Evolutionary conservation across 2,329 filamentous ascomycete genomes (phyloP).

Genomic region (Aspergillus sp.): DNA sequence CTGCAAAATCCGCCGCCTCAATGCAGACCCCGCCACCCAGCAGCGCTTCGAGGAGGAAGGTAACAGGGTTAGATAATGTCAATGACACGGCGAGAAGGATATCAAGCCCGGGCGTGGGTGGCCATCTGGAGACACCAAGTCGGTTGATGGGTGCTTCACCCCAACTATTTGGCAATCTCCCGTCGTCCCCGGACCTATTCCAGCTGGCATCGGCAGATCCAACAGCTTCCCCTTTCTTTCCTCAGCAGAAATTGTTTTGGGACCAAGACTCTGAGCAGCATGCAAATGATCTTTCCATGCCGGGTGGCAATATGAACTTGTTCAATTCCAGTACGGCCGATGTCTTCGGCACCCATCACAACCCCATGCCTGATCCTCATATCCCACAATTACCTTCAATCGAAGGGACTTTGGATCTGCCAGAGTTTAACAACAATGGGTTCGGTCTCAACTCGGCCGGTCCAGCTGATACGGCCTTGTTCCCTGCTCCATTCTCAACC

Average conservation of each 20-base stretch:
- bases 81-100: conserved; percentile 16
- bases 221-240: conserved; percentile 52
- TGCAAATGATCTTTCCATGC: conserved; percentile 10
- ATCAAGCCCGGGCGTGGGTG: conserved; percentile 16
- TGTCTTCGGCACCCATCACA: conserved; percentile 14
- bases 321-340: conserved; percentile 14
- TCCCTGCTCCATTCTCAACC: conserved; percentile 41
- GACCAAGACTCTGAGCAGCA: conserved; percentile 35
- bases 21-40: conserved; percentile 62
- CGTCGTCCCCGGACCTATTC: conserved; percentile 56
- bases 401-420: conserved; percentile 28
- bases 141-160: conserved; percentile 41
- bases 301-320: conserved; percentile 13
- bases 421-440: conserved; percentile 22
- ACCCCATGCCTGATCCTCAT: conserved; percentile 13
- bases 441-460: conserved; percentile 25
- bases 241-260: conserved; percentile 51
- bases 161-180: conserved; percentile 48
- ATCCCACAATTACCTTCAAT: conserved; percentile 34
- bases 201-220: conserved; percentile 49
- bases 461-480: conserved; percentile 32
- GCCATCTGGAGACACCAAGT: conserved; percentile 42
- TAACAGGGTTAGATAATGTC: conserved; percentile 27
- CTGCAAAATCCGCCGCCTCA: conserved; percentile 39
- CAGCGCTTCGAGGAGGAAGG: conserved; percentile 49